Conservation (phyloP, 2,329 filamentous ascomycete genomes). For the Thelonectria olida region DNA sequence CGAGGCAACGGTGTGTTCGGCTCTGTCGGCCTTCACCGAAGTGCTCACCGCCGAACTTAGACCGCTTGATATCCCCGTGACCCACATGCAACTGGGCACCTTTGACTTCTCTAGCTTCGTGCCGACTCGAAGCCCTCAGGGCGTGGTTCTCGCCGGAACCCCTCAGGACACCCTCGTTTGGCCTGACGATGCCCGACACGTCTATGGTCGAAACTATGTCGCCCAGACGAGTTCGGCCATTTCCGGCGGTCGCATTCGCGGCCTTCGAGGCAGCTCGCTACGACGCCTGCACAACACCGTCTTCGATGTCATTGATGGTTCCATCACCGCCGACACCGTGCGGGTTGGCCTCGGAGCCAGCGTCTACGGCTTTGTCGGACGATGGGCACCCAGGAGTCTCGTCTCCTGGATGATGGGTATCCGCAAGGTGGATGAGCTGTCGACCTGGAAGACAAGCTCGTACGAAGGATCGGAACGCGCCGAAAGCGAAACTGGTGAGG, state of each 20-base stretch:
- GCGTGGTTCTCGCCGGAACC: conserved; percentile 53
- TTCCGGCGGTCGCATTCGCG: conserved; percentile 65
- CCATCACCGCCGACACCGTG: conserved; percentile 68
- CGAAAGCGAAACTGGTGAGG: conserved; percentile 40
- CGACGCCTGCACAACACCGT: conserved; percentile 86
- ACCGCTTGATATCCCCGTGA: conserved; percentile 79
- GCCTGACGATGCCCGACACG: conserved; percentile 67
- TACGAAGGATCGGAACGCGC: conserved; percentile 50
- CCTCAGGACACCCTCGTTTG: conserved; percentile 65
- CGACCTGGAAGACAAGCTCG: conserved; percentile 60
- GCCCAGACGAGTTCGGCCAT: conserved; percentile 64
- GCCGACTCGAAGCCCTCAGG: conserved; percentile 52
- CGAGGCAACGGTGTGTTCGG: conserved; percentile 86
- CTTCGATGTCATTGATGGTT: conserved; percentile 85
- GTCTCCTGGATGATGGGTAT: conserved; percentile 96
- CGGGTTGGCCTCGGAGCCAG: conserved; percentile 86
- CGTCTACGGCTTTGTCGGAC: conserved; percentile 86
- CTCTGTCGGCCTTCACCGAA: conserved; percentile 85
- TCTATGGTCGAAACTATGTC: conserved; percentile 71
- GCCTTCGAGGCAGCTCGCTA: conserved; percentile 74
- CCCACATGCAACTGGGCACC: conserved; percentile 89
- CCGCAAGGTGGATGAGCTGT: conserved; percentile 66
- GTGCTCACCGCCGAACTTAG: conserved; percentile 82
- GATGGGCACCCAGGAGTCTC: conserved; percentile 78
- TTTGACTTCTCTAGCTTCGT: conserved; percentile 82